Conservation (phyloP, 768 basidiomycete genomes). For the Leccinum boreale region DNA sequence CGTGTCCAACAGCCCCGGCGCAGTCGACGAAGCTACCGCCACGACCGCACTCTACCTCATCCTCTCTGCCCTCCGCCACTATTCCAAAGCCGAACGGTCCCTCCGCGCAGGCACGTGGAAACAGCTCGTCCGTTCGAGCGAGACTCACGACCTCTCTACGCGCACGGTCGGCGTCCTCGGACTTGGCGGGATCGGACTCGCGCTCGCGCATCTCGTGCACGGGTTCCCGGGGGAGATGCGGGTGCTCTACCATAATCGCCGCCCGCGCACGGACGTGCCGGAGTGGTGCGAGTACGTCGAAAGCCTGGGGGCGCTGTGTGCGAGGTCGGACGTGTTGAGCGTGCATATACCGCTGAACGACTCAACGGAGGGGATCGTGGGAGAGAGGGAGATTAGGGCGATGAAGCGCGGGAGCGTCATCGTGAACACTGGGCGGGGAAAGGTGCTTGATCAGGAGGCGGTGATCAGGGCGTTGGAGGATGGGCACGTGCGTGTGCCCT, state of each 20-base stretch:
- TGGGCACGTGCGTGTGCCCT: constrained; percentile 66
- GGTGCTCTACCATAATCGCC: constrained; percentile 74
- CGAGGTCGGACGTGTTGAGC: constrained; percentile 76
- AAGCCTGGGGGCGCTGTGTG: constrained; percentile 58
- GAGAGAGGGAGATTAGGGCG: constrained; percentile 68
- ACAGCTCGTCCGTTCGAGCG: constrained; percentile 40
- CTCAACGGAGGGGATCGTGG: constrained; percentile 71
- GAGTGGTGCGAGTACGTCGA: constrained; percentile 79
- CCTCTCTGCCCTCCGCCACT: constrained; percentile 74
- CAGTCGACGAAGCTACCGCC: constrained; percentile 87
- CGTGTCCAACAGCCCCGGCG: constrained; percentile 88
- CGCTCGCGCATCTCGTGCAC: constrained; percentile 65
- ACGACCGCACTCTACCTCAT: constrained; percentile 84
- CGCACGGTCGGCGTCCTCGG: constrained; percentile 73
- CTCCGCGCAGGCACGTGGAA: constrained; percentile 61
- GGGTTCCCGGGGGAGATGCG: constrained; percentile 79
- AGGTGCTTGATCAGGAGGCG: constrained; percentile 83
- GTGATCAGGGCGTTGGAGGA: constrained; percentile 81
- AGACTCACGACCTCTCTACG: constrained; percentile 61
- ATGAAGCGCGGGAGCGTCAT: constrained; percentile 78
- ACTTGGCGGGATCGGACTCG: constrained; percentile 75
- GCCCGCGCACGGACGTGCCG: constrained; percentile 54
- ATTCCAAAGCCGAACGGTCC: constrained; percentile 56
- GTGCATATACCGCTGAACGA: constrained; percentile 77
- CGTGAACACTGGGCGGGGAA: constrained; percentile 87